A percentile compares a stretch with the other conserved stretches of the same genome.
Evolutionary conservation across 768 basidiomycete species (phyloP).

Genomic region (Collybiopsis confluens): DNA sequence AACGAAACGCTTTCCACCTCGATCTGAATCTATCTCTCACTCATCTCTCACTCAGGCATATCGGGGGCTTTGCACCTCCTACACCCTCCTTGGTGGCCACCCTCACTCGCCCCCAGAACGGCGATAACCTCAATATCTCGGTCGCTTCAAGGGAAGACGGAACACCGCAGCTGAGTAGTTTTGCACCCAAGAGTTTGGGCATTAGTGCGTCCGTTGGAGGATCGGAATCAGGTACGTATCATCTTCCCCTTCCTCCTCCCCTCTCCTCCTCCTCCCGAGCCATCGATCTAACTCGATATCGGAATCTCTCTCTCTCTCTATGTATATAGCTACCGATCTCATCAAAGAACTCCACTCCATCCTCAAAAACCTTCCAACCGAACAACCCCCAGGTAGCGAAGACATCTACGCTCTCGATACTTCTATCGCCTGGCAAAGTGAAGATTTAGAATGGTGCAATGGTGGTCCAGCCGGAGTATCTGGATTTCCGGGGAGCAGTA

Average conservation of each 20-base stretch:
- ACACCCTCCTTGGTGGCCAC: constrained; percentile 52
- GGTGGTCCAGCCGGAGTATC: constrained; percentile 59
- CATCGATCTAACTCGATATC: too few relatives aligned
- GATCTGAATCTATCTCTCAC: neutral
- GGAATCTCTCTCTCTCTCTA: too few relatives aligned
- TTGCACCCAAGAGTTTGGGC: constrained; percentile 31
- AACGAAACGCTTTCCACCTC: neutral
- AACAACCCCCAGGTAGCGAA: constrained; percentile 52
- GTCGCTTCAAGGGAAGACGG: constrained; percentile 47
- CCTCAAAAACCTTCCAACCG: constrained; percentile 54
- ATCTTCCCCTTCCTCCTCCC: too few relatives aligned
- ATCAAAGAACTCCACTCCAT: constrained; percentile 58
- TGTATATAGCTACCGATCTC: constrained; percentile 32
- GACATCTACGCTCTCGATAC: constrained; percentile 73
- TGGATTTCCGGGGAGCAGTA: constrained; percentile 17
- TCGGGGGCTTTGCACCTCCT: constrained; percentile 72
- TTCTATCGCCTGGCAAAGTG: constrained; percentile 57
- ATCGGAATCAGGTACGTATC: too few relatives aligned
- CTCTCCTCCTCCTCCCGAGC: too few relatives aligned
- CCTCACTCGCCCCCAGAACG: constrained; percentile 36
- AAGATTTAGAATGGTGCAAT: constrained; percentile 58
- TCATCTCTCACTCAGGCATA: too few relatives aligned
- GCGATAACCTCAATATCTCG: constrained; percentile 38
- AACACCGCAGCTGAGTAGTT: constrained; percentile 35
- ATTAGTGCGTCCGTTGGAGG: too few relatives aligned